Base-by-base conservation (phyloP, 2,329 filamentous ascomycete species). In the Diaporthe capsici region DNA sequence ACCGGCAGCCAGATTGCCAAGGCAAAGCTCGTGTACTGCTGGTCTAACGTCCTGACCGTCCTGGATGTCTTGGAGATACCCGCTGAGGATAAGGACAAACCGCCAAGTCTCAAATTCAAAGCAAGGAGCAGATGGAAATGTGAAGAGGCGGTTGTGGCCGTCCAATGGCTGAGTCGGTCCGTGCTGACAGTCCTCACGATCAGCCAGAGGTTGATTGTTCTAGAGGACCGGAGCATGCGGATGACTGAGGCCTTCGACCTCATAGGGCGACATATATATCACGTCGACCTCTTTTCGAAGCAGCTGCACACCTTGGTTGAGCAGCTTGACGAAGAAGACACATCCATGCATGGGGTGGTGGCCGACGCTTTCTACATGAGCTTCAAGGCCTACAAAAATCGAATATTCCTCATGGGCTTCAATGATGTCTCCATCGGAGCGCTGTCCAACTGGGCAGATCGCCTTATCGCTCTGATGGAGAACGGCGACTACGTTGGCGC, bases 301-400 rank as follows among this genome's bases (percentile, higher is more conserved):
- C 97, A 98, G 82, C 87, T 99, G 17, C 93, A 95, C 80, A 90
- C 88, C 25, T 89, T 98, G 8, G 95, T 99, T 31, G 97, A 98
- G 83, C 93, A 96, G 76, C 87, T 97, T 25, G 94, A 98, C 78
- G 95, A 98, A 79, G 92, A 96, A 75, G 95, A 98, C 80, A 88
- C 91, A 0, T 94, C 95, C 0, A 94, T 98, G 92, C 97, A 98
- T 84, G 96, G 96, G 2, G 96, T 98, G 12, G 95, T 98, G 65
- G 96, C 96, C 10, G 97, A 99, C 87, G 97, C 96, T 0, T 99
- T 98, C 80, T 96, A 96, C 82, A 98, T 98, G 95, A 98, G 96
- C 84, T 96, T 98, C 84, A 95, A 94, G 81, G 91, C 95, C 4
- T 99, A 98, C 85, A 99, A 98, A 84, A 96, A 97, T 7, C 91